Conservation (phyloP, 331 rosid genomes). For the Quercus phellos region DNA sequence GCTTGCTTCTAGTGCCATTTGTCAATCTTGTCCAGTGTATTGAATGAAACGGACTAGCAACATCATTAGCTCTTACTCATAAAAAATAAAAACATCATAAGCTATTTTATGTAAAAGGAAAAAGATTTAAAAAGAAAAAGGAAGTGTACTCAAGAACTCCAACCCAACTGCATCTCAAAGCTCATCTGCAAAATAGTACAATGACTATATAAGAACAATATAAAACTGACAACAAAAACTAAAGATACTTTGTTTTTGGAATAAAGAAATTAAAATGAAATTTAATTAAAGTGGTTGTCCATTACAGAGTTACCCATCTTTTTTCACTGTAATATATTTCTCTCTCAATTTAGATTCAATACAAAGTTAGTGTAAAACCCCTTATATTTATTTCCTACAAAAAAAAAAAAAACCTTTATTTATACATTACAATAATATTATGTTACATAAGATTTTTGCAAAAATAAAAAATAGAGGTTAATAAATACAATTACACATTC, state of each 20-base stretch:
- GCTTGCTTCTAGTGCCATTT: too few relatives aligned
- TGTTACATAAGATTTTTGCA: too few relatives aligned
- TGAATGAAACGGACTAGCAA: neutral
- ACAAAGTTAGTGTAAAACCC: too few relatives aligned
- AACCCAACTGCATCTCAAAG: neutral
- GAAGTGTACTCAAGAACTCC: neutral
- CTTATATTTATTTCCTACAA: too few relatives aligned
- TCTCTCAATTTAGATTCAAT: too few relatives aligned
- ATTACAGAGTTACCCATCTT: neutral
- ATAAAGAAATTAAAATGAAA: neutral
- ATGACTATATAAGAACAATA: neutral
- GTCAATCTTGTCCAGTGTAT: too few relatives aligned
- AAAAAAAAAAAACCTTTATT: too few relatives aligned
- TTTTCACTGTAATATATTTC: conserved; percentile 21
- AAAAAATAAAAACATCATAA: neutral
- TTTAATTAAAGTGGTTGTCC: neutral
- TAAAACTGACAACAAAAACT: neutral
- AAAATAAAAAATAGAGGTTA: too few relatives aligned
- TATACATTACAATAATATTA: too few relatives aligned
- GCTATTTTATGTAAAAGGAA: neutral
- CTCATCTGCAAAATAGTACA: neutral
- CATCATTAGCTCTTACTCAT: neutral
- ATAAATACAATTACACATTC: too few relatives aligned
- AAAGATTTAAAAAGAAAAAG: neutral
- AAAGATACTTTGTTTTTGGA: neutral